Conservation (phyloP, 345 rosid genomes). For the Populus ilicifolia region DNA sequence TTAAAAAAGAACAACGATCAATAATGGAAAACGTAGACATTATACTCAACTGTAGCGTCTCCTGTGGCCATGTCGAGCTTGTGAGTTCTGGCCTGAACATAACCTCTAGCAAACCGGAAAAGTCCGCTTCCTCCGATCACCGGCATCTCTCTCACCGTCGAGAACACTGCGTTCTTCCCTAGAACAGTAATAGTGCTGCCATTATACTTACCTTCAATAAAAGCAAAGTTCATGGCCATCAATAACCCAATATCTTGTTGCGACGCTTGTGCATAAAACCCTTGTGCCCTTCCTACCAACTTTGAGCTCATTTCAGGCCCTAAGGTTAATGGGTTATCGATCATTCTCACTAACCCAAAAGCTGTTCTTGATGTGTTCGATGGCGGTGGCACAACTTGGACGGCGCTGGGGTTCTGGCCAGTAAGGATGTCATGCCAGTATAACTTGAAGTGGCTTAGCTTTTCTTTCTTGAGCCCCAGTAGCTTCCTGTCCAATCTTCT, state of each 20-base stretch:
- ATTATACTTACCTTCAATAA: slow-evolving; percentile 60
- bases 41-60: slow-evolving; percentile 14
- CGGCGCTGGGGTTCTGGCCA: slow-evolving; percentile 35
- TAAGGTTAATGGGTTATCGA: slow-evolving; percentile 63
- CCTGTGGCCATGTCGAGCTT: slow-evolving; percentile 19
- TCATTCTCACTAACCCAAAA: slow-evolving; percentile 53
- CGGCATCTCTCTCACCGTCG: slow-evolving; percentile 67
- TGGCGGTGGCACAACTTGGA: slow-evolving; percentile 24
- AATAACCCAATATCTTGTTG: slow-evolving; percentile 54
- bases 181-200: slow-evolving; percentile 62
- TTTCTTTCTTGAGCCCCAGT: slow-evolving; percentile 30
- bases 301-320: slow-evolving; percentile 52
- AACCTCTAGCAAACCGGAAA: slow-evolving; percentile 73
- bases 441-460: slow-evolving; percentile 40
- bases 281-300: slow-evolving; percentile 69
- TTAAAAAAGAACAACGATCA: background rate
- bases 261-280: slow-evolving; percentile 54
- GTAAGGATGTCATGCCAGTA: slow-evolving; percentile 55
- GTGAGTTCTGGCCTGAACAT: slow-evolving; percentile 51
- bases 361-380: slow-evolving; percentile 23
- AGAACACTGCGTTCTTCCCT: slow-evolving; percentile 55
- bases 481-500: slow-evolving; percentile 29
- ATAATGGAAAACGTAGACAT: slow-evolving; percentile 13
- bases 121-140: slow-evolving; percentile 74
- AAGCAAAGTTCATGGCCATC: slow-evolving; percentile 69